Base-by-base conservation (phyloP, 106 monocot genomes). In the Posidonia australis region DNA sequence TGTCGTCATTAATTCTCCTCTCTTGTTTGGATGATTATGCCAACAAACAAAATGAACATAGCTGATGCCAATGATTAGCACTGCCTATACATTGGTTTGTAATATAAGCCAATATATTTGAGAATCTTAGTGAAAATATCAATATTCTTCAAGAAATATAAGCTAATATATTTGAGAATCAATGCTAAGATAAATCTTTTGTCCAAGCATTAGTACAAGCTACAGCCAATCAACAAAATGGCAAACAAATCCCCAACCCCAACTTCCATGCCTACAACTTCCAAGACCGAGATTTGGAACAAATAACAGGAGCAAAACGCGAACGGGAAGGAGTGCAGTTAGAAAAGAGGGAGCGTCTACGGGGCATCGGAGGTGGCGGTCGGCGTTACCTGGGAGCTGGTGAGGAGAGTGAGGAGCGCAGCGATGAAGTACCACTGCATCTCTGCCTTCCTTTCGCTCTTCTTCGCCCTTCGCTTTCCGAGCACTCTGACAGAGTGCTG, bases 381-480 rank as follows among this genome's bases (percentile, higher is more conserved):
- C n/a, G n/a, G n/a, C 12, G 54, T 48, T 27, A 84, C 93, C 93
- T 93, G 86, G 29, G 89, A 93, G 62, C 83, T 89, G 62, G 92
- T 86, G 78, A 93, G 92, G 65, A 83, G 24, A 31, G 88, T 93
- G 70, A 93, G 92, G 13, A 88, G 81, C 61, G 70, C 77, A 16
- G 92, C 83, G 24, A 88, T 80, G 18, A 88, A 72, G 67, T 77
- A 81, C 92, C 85, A 93, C 72, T 68, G 76, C 92, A 93, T 86
- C 32, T 45, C 70, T 46, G 48, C 24, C 68, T 28, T 16, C 13
- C 32, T 32, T 23, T 11, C 49, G 1, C 29, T 46, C 28, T 19
- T 51, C 30, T 16, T 16, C 10, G 13, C 9, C 26, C 64, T 22
- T 20, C 25, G 36, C 36, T 36, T 36, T 36, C 36, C 36, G 7